Evolutionary conservation across 2,329 filamentous ascomycete species (phyloP), one percentile per base, ranked within the genome.

Genomic region (Chaetomium sp.): DNA sequence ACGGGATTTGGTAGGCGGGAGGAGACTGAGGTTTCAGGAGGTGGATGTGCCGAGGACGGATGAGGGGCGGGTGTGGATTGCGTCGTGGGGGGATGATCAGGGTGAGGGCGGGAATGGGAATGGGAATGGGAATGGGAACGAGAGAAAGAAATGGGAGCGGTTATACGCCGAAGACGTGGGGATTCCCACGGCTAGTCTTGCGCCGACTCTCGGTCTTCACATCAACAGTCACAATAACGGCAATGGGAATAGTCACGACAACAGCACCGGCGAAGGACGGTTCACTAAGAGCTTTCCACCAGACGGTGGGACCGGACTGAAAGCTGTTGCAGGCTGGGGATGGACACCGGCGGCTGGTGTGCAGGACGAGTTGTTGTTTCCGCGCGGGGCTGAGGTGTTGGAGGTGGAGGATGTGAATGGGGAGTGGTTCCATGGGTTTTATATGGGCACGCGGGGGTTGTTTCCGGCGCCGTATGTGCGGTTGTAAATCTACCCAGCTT

Each of bases 331-430:
- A 0, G 71, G 79, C 12, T 96, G 89, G 88, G 79, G 84, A 4
- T 95, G 89, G 78, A 91, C 87, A 66, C 89, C 90, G 0, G 79
- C 80, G 2, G 71, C 77, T 0, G 78, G 73, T 0, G 80, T 80
- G 1, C 76, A 75, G 19, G 88, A 96, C 67, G 92, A 97, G 72
- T 72, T 97, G 42, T 71, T 85, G 59, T 96, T 97, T 64, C 92
- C 92, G 0, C 85, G 84, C 50, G 85, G 88, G 8, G 91, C 91
- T 0, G 88, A 94, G 70, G 81, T 97, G 11, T 79, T 79, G 6
- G 92, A 97, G 73, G 83, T 87, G 40, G 87, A 92, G 68, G 88
- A 94, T 69, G 83, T 95, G 48, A 96, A 96, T 68, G 88, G 86
- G 14, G 91, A 96, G 69, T 97, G 91, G 91, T 91, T 81, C 66